These are phyloP conservation scores for Alternaria gansuensis DNA, from an alignment of 2,329 filamentous ascomycete genomes.

Conservation along the genomic window DNA sequence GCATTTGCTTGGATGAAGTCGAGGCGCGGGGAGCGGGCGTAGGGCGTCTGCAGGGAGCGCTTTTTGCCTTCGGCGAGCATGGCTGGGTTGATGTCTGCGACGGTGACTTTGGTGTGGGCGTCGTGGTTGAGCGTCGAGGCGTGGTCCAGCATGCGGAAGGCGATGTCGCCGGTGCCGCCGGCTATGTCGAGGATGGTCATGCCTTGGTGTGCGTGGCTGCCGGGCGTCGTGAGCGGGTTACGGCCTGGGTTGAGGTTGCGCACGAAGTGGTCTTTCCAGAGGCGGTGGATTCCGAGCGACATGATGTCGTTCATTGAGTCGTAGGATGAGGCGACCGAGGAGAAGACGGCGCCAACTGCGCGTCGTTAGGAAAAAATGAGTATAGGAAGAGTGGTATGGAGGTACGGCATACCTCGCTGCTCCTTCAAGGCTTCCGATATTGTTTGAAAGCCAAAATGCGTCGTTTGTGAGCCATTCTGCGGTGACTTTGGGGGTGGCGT, in stretches of 20 bases:
- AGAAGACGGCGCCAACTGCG: conserved; percentile 85
- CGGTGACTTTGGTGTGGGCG: conserved; percentile 81
- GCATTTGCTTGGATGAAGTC: conserved; percentile 90
- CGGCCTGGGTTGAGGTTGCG: conserved; percentile 85
- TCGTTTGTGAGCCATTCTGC: conserved; percentile 65
- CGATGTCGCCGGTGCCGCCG: conserved; percentile 96
- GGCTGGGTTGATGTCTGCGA: conserved; percentile 93
- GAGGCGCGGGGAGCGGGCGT: conserved; percentile 64
- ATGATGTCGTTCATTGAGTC: conserved; percentile 99
- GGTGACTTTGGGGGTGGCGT: conserved; percentile 49
- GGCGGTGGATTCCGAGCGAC: conserved; percentile 94
- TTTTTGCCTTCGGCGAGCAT: conserved; percentile 92
- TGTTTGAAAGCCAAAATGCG: conserved; percentile 91
- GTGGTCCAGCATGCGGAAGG: conserved; percentile 93
- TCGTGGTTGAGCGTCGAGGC: conserved; percentile 82
- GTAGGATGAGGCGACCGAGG: conserved; percentile 91
- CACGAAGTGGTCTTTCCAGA: conserved; percentile 99
- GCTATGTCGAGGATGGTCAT: conserved; percentile 93
- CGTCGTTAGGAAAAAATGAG: conserved; percentile 44
- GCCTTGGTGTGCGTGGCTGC: conserved; percentile 49
- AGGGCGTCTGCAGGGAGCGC: conserved; percentile 72
- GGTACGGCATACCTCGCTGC: conserved; percentile 61
- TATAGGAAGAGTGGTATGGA: not conserved
- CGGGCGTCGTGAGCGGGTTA: conserved; percentile 56
- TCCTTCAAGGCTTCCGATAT: conserved; percentile 83